Conservation (phyloP, 2,329 filamentous ascomycete species). For the Fonsecaea monophora region DNA sequence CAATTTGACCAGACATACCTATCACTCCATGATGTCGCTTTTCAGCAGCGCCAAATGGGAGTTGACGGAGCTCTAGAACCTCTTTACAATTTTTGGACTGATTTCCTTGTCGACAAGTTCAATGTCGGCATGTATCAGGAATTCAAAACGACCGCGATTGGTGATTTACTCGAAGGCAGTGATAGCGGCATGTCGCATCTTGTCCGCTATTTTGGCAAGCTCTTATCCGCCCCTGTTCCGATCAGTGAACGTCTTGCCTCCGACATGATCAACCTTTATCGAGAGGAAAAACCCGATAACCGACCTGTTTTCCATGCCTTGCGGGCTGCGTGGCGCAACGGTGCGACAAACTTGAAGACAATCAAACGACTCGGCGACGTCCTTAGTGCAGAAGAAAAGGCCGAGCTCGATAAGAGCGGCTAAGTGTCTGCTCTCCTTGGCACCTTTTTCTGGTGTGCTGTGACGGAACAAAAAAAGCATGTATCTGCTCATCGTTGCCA, state of each 20-base stretch:
- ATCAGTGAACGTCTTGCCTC: constrained; percentile 61
- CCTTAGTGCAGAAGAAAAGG: constrained; percentile 59
- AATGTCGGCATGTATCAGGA: constrained; percentile 77
- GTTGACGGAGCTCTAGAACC: constrained; percentile 50
- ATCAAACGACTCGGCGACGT: constrained; percentile 63
- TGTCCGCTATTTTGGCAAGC: constrained; percentile 69
- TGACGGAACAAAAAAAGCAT: constrained; percentile 20
- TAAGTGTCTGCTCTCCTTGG: constrained; percentile 13
- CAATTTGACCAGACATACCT: constrained; percentile 45
- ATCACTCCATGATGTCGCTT: constrained; percentile 34
- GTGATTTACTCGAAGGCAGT: constrained; percentile 64
- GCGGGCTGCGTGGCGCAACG: constrained; percentile 61
- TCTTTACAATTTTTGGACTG: constrained; percentile 77
- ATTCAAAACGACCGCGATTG: constrained; percentile 70
- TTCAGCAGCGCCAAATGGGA: constrained; percentile 46
- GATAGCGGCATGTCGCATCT: constrained; percentile 67
- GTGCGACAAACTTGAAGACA: constrained; percentile 61
- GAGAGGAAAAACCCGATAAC: constrained; percentile 52
- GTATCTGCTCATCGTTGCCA: constrained; percentile 24
- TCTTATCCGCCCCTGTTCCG: constrained; percentile 58
- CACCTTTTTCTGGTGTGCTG: neutral
- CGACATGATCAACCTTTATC: constrained; percentile 63
- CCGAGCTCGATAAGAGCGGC: constrained; percentile 51
- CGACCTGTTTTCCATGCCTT: constrained; percentile 59
- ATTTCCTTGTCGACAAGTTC: constrained; percentile 75